Evolutionary conservation across 2,329 filamentous ascomycete species (phyloP).

Genomic region (Cordyceps cicadae): DNA sequence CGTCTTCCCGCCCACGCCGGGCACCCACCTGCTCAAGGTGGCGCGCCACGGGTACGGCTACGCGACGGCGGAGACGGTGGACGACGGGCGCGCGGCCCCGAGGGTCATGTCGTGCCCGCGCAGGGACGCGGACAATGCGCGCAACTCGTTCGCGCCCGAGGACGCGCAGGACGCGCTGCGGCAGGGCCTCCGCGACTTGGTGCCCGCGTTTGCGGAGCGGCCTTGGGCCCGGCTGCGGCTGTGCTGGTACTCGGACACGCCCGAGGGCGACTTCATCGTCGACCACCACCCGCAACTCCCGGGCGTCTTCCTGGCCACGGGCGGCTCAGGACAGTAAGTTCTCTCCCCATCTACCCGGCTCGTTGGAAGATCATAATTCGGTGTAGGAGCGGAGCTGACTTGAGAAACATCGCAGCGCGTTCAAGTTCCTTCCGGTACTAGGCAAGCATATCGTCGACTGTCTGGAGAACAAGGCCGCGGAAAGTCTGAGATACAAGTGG

Average conservation of each 20-base stretch:
- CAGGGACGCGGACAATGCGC: constrained; percentile 27
- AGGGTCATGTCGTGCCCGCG: constrained; percentile 25
- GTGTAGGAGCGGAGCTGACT: not conserved
- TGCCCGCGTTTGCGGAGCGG: constrained; percentile 45
- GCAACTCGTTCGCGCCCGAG: constrained; percentile 34
- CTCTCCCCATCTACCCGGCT: not conserved
- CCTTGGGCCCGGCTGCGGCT: constrained; percentile 43
- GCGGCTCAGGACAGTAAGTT: constrained; percentile 35
- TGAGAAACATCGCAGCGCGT: constrained; percentile 14
- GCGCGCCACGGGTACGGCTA: constrained; percentile 55
- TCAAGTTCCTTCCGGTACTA: constrained; percentile 21
- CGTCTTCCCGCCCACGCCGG: constrained; percentile 42
- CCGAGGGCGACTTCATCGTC: constrained; percentile 54
- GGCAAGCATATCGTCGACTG: constrained; percentile 24
- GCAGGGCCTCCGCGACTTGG: constrained; percentile 40
- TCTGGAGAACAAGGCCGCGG: constrained; percentile 23
- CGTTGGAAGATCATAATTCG: too few species aligned
- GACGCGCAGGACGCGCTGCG: constrained; percentile 48
- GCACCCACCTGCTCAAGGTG: constrained; percentile 46
- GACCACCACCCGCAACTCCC: constrained; percentile 43
- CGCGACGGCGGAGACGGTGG: constrained; percentile 21
- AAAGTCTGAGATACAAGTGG: constrained; percentile 23
- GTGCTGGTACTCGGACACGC: constrained; percentile 61
- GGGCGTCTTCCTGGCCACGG: constrained; percentile 40
- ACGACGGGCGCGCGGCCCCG: constrained; percentile 14